Percentiles rank a stretch among this genome's conserved stretches.
Evolutionary conservation across 2,329 filamentous ascomycete species (phyloP).

Genomic region (Trichophyton mentagrophytes): DNA sequence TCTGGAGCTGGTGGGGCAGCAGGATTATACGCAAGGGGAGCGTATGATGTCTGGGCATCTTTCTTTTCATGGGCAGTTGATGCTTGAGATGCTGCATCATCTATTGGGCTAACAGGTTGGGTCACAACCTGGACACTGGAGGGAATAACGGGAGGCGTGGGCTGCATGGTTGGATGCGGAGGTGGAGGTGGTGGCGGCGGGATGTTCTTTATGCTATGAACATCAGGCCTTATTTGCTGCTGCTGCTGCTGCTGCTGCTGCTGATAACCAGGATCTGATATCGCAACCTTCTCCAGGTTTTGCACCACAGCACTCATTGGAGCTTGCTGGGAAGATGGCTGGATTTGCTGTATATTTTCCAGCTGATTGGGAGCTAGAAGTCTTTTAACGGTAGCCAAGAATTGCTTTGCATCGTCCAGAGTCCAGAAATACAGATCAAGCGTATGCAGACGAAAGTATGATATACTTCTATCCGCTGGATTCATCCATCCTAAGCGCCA

Average conservation of each 20-base stretch:
- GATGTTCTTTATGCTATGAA: not conserved
- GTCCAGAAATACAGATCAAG: slow-evolving; percentile 55
- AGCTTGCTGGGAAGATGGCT: slow-evolving; percentile 24
- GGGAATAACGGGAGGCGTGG: slow-evolving; percentile 15
- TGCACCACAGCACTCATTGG: slow-evolving; percentile 49
- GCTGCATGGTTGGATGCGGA: slow-evolving; percentile 14
- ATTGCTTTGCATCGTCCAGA: slow-evolving; percentile 42
- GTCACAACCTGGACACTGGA: slow-evolving; percentile 17
- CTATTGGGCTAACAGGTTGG: slow-evolving; percentile 10
- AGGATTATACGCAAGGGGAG: slow-evolving; percentile 52
- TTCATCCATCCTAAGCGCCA: slow-evolving; percentile 47
- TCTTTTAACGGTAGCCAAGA: slow-evolving; percentile 35
- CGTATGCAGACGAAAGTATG: slow-evolving; percentile 39
- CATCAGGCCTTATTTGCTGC: not conserved
- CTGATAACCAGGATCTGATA: slow-evolving; percentile 40
- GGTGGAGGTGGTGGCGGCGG: slow-evolving; percentile 15
- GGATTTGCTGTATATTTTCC: slow-evolving; percentile 32
- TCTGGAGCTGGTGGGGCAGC: slow-evolving; percentile 54
- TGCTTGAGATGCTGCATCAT: slow-evolving; percentile 2
- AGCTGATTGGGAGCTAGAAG: slow-evolving; percentile 31
- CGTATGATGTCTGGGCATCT: slow-evolving; percentile 26
- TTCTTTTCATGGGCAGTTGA: slow-evolving; percentile 9
- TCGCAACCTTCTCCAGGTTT: slow-evolving; percentile 49
- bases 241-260: not conserved
- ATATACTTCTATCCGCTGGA: slow-evolving; percentile 38